Evolutionary conservation across 345 rosid genomes (phyloP).

Genomic region (Eucalyptus polybractea): DNA sequence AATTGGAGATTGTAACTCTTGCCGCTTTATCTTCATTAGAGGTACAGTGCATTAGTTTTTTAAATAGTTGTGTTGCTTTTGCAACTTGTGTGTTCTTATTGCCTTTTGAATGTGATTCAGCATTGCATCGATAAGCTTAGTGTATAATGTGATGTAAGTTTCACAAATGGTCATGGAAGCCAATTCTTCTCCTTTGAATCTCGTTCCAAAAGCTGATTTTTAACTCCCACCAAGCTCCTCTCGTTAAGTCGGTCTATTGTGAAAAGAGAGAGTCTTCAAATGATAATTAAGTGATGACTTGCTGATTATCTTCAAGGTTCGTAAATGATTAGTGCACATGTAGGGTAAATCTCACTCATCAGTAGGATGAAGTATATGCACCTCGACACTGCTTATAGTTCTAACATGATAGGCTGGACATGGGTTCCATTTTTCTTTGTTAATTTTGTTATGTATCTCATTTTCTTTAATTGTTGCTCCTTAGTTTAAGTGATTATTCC

Average conservation of each 20-base stretch:
- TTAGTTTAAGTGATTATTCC: not conserved
- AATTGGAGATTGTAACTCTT: slow-evolving; percentile 75
- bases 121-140: not conserved
- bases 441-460: not conserved
- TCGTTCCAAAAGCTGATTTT: not conserved
- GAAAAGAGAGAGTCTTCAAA: not conserved
- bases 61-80: not conserved
- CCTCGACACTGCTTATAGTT: not conserved
- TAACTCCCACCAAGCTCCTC: not conserved
- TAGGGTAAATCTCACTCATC: not conserved
- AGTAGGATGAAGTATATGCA: not conserved
- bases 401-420: not conserved
- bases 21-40: slow-evolving; percentile 56
- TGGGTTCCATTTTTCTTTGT: not conserved
- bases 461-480: not conserved
- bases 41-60: slow-evolving; percentile 14
- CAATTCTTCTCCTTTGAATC: not conserved
- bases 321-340: not conserved
- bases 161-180: not conserved
- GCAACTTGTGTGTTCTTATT: not conserved
- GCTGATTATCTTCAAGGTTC: not conserved
- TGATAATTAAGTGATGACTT: not conserved
- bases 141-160: not conserved
- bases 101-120: not conserved
- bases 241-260: not conserved